These are phyloP conservation scores for Phytophthora uliginosa DNA, from an alignment of 352 stramenopile genomes.

Conservation along the genomic window DNA sequence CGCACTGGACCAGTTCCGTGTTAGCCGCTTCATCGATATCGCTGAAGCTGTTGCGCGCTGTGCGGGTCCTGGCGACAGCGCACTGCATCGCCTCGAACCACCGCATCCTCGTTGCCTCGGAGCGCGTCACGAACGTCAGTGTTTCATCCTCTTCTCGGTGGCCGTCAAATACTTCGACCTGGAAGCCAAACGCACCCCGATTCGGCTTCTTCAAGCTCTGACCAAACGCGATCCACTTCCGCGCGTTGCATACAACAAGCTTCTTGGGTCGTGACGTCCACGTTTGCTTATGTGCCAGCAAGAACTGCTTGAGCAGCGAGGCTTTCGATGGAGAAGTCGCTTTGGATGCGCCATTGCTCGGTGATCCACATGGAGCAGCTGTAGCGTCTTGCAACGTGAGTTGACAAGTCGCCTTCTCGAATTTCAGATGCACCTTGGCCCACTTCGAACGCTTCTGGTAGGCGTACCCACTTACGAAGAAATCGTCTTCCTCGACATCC, in stretches of 20 bases:
- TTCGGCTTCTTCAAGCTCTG: constrained; percentile 75
- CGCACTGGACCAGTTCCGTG: constrained; percentile 67
- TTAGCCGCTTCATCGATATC: constrained; percentile 75
- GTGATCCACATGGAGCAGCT: not conserved
- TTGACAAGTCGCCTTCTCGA: constrained; percentile 75
- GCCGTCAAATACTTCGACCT: constrained; percentile 81
- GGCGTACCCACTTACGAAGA: constrained; percentile 62
- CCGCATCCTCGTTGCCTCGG: constrained; percentile 54
- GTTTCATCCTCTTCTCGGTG: constrained; percentile 81
- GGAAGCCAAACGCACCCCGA: constrained; percentile 78
- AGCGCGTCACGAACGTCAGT: constrained; percentile 80
- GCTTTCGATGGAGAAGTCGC: constrained; percentile 37
- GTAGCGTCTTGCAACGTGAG: constrained; percentile 56
- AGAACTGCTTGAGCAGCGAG: constrained; percentile 68
- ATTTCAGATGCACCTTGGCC: constrained; percentile 76
- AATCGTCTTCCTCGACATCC: constrained; percentile 62
- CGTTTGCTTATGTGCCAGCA: constrained; percentile 64
- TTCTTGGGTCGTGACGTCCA: constrained; percentile 70
- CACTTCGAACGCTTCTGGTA: constrained; percentile 85
- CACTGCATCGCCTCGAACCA: constrained; percentile 77
- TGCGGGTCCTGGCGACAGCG: constrained; percentile 55
- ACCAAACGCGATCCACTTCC: constrained; percentile 84
- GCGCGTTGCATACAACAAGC: constrained; percentile 77
- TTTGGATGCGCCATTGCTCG: constrained; percentile 16
- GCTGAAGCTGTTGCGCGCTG: constrained; percentile 59